A percentile compares a stretch with the other conserved stretches of the same genome.
phyloP scores from a whole-genome alignment of 192 early-diverging fungal genomes.

The Rhizoclosmatium globosum region DNA sequence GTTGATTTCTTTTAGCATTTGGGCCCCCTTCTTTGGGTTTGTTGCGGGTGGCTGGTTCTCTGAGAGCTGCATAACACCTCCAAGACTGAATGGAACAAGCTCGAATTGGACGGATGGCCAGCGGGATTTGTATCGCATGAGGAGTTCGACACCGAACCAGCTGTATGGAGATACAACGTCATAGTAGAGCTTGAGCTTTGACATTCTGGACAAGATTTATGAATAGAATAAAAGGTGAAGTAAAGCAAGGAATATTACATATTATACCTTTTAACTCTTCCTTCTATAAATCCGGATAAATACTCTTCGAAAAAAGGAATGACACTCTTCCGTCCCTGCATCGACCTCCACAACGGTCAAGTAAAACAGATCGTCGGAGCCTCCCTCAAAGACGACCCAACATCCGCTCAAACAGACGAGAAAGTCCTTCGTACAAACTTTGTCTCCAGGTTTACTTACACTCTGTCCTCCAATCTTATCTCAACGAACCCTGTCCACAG shows the following conservation, averaged over 20 bases:
- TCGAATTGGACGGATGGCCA: conserved; percentile 40
- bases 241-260: too few species aligned
- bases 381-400: conserved; percentile 69
- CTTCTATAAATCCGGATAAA: too few species aligned
- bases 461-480: background rate
- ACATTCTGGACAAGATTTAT: background rate
- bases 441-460: conserved; percentile 72
- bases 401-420: conserved; percentile 35
- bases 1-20: conserved; percentile 42
- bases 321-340: conserved; percentile 94
- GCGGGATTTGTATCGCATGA: conserved; percentile 33
- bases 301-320: conserved; percentile 22
- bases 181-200: conserved; percentile 19
- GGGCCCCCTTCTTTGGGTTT: conserved; percentile 42
- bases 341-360: conserved; percentile 95
- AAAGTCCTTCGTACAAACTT: conserved; percentile 86
- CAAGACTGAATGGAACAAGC: conserved; percentile 50
- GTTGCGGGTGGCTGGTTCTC: conserved; percentile 53
- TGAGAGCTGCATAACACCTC: conserved; percentile 44
- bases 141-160: conserved; percentile 42
- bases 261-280: too few species aligned
- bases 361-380: conserved; percentile 99
- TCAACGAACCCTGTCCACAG: conserved; percentile 36
- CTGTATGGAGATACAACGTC: conserved; percentile 40
- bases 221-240: too few species aligned